Evolutionary conservation across 2,329 filamentous ascomycete genomes (phyloP).

Genomic region (Exophiala phaeomuriformis): DNA sequence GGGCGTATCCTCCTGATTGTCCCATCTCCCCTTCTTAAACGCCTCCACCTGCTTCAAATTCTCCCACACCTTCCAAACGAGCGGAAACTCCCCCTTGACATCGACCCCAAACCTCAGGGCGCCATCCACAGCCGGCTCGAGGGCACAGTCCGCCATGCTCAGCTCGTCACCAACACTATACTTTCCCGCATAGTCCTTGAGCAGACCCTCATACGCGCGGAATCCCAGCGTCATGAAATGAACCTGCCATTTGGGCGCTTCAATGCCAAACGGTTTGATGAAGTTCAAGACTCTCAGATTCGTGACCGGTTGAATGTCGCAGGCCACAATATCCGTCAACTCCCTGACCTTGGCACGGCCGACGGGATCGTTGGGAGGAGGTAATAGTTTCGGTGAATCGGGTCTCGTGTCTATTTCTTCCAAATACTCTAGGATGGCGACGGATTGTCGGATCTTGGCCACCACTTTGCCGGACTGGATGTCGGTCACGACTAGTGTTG

Average conservation of each 20-base stretch:
- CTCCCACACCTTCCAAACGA: constrained; percentile 41
- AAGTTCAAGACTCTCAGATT: constrained; percentile 49
- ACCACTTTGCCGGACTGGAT: constrained; percentile 29
- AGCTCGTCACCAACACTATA: constrained; percentile 52
- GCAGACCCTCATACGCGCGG: constrained; percentile 48
- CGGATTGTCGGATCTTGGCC: constrained; percentile 47
- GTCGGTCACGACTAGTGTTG: constrained; percentile 43
- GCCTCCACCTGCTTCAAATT: constrained; percentile 45
- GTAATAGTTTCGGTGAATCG: constrained; percentile 40
- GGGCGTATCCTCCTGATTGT: constrained; percentile 49
- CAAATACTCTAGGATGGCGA: constrained; percentile 56
- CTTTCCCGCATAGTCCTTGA: constrained; percentile 35
- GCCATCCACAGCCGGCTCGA: constrained; percentile 53
- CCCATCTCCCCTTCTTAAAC: constrained; percentile 49
- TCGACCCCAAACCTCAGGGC: constrained; percentile 51
- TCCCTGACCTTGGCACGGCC: constrained; percentile 47
- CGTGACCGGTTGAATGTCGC: constrained; percentile 55
- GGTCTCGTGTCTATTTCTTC: constrained; percentile 46
- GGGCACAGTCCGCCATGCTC: constrained; percentile 52
- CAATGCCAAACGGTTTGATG: constrained; percentile 41
- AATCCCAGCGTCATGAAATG: constrained; percentile 49
- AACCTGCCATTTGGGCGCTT: constrained; percentile 45
- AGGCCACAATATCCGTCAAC: constrained; percentile 48
- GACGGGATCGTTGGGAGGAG: constrained; percentile 34
- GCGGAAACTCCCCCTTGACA: constrained; percentile 41